Conservation (phyloP, 345 rosid species). For the Sisymbrium altissimum region DNA sequence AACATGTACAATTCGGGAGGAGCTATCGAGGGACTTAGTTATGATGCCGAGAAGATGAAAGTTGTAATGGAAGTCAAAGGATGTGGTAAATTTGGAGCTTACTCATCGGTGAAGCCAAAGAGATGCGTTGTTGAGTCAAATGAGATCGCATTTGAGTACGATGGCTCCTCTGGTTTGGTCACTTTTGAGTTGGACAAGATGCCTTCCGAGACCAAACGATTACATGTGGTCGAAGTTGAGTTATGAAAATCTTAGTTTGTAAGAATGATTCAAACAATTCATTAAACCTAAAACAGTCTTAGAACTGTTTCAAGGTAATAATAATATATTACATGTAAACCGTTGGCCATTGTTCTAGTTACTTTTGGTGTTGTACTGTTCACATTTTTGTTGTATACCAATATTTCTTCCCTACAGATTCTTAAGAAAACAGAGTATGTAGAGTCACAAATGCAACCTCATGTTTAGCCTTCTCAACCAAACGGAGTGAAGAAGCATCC, state of each 20-base stretch:
- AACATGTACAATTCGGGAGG: conserved; percentile 92
- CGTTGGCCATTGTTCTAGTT: neutral
- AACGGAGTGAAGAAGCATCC: conserved; percentile 51
- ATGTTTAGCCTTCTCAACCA: conserved; percentile 56
- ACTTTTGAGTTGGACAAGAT: conserved; percentile 24
- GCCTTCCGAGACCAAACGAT: conserved; percentile 14
- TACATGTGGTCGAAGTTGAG: conserved; percentile 23
- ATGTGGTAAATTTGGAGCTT: conserved; percentile 75
- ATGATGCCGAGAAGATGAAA: conserved; percentile 40
- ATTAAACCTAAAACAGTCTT: neutral
- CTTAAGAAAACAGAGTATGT: neutral
- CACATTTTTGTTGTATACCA: conserved; percentile 8
- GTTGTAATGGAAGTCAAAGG: conserved; percentile 64
- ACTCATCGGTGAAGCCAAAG: conserved; percentile 65
- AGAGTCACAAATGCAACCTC: conserved; percentile 25
- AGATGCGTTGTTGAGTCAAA: conserved; percentile 53
- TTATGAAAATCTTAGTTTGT: neutral
- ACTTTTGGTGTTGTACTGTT: neutral
- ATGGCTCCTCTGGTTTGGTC: conserved; percentile 49
- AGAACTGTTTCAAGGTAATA: too few species aligned
- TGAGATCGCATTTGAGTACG: conserved; percentile 49
- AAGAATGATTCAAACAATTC: conserved; percentile 10
- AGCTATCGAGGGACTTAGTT: conserved; percentile 60
- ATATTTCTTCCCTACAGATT: neutral
- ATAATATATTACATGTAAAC: neutral